Base-by-base conservation (phyloP, 1,284 basidiomycete species). In the Ceratobasidium sp. region DNA sequence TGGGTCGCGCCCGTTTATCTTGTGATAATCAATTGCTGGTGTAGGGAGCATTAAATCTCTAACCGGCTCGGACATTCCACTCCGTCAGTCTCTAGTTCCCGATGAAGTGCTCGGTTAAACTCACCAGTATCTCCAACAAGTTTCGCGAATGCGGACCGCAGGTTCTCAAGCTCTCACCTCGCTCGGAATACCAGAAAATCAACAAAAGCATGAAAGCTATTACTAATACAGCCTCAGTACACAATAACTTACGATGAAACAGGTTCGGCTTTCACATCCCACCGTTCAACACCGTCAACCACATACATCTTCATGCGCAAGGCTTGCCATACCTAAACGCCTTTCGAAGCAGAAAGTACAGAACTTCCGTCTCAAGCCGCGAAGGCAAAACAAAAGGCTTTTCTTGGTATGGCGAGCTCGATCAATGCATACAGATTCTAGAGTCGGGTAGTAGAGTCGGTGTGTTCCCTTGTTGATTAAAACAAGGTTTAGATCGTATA, bases 301-400 rank as follows among this genome's bases (percentile, higher is more conserved):
- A 83, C 72, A 72, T 83, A 12, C 82, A 83, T 71, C 73, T 83
- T 15, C 82, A 83, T 73, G 80, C 79, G 29, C 76, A 81, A n/a
- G 76, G 77, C 10, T 75, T 80, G 2, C 80, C 79, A n/a, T 79
- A 78, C 65, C 75, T 73, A 0, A 72, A 73, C 20, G 38, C 75
- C 10, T 75, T 78, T 4, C 72, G 73, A 12, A 64, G 72, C 38
- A 69, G 80, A 52, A 79, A 82, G 70, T 83, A 82, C 71, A 77
- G 78, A 4, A 69, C 77, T 2, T 64, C 72, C 22, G 45, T 27
- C 5, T 64, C 58, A 2, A 47, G 45, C 32, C 2, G 73, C 1
- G 45, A 53, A 38, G 42, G 71, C 31, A 69, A 74, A 32, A 47
- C 70, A 73, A 83, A 83, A 70, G 79, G 78, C 6, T 79, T 77